phyloP scores from a whole-genome alignment of 257 asterid species.

The Mentha longifolia region DNA sequence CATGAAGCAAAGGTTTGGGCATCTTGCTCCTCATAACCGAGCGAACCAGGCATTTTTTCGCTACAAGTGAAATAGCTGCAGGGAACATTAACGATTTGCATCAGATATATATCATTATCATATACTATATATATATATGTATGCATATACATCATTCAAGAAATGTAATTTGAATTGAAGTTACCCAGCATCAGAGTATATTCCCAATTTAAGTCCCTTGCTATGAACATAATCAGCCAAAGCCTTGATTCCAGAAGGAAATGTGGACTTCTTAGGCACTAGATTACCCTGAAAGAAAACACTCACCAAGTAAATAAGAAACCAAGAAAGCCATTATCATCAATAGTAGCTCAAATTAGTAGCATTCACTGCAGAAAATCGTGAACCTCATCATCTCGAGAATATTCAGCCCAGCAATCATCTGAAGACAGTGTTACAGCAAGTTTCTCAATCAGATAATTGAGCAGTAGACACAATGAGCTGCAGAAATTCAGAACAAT shows the following conservation, averaged over 20 bases:
- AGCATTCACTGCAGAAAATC: not conserved
- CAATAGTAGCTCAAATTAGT: not conserved
- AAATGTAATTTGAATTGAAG: not conserved
- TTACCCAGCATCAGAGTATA: slow-evolving; percentile 96
- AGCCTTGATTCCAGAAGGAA: slow-evolving; percentile 96
- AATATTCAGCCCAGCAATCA: slow-evolving; percentile 88
- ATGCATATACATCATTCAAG: not conserved
- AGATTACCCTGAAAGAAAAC: slow-evolving; percentile 63
- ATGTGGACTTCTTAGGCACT: slow-evolving; percentile 71
- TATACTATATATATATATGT: not conserved
- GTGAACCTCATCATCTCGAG: slow-evolving; percentile 64
- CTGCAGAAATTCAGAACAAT: too few relatives aligned
- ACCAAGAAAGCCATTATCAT: not conserved
- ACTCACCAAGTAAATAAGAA: not conserved
- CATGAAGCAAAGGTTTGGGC: slow-evolving; percentile 84
- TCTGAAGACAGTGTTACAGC: slow-evolving; percentile 43
- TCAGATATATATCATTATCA: not conserved
- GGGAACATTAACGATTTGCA: slow-evolving; percentile 5
- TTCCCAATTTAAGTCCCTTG: slow-evolving; percentile 92
- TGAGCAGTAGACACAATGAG: not conserved
- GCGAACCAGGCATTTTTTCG: slow-evolving; percentile 90
- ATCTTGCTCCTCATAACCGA: slow-evolving; percentile 86
- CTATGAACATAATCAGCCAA: slow-evolving; percentile 86
- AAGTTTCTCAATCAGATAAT: slow-evolving; percentile 28
- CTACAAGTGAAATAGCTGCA: slow-evolving; percentile 80